These are phyloP conservation scores for Hymenoscyphus salicellus DNA, from an alignment of 2,329 filamentous ascomycete genomes.

Conservation along the genomic window DNA sequence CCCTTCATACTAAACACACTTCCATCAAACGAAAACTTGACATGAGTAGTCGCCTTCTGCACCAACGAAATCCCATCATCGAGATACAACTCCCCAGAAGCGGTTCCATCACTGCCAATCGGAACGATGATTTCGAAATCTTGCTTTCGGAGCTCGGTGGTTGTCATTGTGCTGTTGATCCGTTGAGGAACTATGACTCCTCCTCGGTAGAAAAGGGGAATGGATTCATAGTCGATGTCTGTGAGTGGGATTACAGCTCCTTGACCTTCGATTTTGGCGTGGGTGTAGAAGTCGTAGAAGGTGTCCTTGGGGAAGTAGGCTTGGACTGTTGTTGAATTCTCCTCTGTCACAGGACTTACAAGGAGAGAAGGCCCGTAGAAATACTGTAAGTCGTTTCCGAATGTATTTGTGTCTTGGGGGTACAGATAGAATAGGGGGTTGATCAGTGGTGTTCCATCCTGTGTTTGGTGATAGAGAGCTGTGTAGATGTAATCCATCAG, in stretches of 20 bases:
- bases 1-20: slow-evolving; percentile 52
- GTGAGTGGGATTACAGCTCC: slow-evolving; percentile 40
- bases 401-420: slow-evolving; percentile 48
- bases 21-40: slow-evolving; percentile 58
- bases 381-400: slow-evolving; percentile 48
- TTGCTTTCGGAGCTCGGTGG: slow-evolving; percentile 58
- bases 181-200: slow-evolving; percentile 64
- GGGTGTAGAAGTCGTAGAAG: slow-evolving; percentile 53
- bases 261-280: slow-evolving; percentile 42
- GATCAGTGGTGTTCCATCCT: slow-evolving; percentile 62
- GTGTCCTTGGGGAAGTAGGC: slow-evolving; percentile 50
- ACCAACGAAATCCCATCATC: slow-evolving; percentile 71
- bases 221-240: slow-evolving; percentile 46
- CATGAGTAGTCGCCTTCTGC: slow-evolving; percentile 53
- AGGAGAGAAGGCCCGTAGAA: slow-evolving; percentile 50
- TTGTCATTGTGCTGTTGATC: slow-evolving; percentile 57
- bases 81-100: slow-evolving; percentile 67
- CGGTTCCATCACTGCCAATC: slow-evolving; percentile 58
- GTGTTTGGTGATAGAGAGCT: slow-evolving; percentile 57
- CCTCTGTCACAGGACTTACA: slow-evolving; percentile 48
- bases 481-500: slow-evolving; percentile 82
- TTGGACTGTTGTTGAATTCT: slow-evolving; percentile 44
- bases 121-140: slow-evolving; percentile 72
- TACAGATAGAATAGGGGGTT: slow-evolving; percentile 73
- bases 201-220: slow-evolving; percentile 66